Evolutionary conservation across 164 flowering plant species (phyloP), one percentile per base, ranked within the genome.

Genomic region (Vitis rupestris): DNA sequence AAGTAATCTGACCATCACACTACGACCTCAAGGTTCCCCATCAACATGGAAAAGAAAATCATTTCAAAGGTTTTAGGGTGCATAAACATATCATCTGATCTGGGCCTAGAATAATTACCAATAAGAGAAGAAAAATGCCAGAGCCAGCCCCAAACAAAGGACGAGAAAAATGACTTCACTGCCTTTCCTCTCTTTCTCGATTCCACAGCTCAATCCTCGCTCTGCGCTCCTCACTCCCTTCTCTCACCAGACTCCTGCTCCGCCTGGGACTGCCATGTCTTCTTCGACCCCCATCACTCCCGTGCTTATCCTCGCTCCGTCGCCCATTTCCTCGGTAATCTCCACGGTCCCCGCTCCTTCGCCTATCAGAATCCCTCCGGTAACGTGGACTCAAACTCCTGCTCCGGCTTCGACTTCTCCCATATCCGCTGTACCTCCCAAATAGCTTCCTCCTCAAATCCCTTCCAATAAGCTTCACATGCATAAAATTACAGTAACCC

Each of bases 191-290:
- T 71, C 71, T 80, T 65, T 88, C 96, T 69, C 91, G 80, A 52
- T 90, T 90, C 96, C 96, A 90, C 65, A 84, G 90, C 69, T 87
- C 96, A 70, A 90, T 90, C 72, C 86, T 83, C 3, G 96, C 93
- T 55, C 96, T 83, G 1, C 93, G 82, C 57, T 90, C 96, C 73
- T 84, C 93, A 58, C 96, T 90, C 29, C 88, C 90, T 70, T 85
- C 93, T 74, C 96, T 81, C 12, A 63, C 80, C 3, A 86, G 87
- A 63, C 88, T 87, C 69, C 83, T 70, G 67, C 82, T 82, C 66
- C 84, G 70, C 72, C 67, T 78, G 0, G 76, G 74, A 50, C 78
- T 74, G 0, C 63, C 72, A n/a, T 74, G 73, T 16, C 73, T 71
- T 59, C 78, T 75, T 60, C 80, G 66, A 0, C 79, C 65, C 23